phyloP scores from a whole-genome alignment of 1,284 basidiomycete species.

The Pascua sp. region DNA sequence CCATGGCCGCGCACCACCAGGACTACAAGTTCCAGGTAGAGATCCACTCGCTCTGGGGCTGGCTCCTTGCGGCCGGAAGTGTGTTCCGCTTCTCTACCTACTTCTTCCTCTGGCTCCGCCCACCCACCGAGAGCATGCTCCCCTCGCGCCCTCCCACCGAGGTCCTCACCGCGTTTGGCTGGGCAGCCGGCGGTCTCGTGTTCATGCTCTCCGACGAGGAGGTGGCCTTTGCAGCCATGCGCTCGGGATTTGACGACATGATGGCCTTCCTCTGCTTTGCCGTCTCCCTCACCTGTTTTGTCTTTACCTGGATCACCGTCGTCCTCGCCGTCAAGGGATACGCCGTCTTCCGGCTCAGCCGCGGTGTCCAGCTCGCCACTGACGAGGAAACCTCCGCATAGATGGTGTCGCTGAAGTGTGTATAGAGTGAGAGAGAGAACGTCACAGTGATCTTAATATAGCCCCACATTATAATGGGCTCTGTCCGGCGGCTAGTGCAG shows the following conservation, averaged over 20 bases:
- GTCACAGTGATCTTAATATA: too few relatives aligned
- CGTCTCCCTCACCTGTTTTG: slow-evolving; percentile 74
- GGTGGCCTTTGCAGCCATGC: slow-evolving; percentile 85
- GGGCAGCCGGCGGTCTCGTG: slow-evolving; percentile 76
- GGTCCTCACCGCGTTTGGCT: slow-evolving; percentile 79
- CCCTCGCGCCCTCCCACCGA: slow-evolving; percentile 95
- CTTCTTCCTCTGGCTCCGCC: slow-evolving; percentile 84
- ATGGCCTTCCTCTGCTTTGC: slow-evolving; percentile 46
- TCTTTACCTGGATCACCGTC: slow-evolving; percentile 72
- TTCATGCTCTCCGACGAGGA: slow-evolving; percentile 94
- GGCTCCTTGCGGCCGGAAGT: slow-evolving; percentile 73
- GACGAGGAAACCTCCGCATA: slow-evolving; percentile 6
- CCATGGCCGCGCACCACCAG: slow-evolving; percentile 94
- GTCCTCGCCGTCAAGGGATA: slow-evolving; percentile 75
- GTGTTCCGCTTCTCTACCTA: slow-evolving; percentile 65
- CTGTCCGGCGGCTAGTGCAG: too few relatives aligned
- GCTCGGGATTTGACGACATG: slow-evolving; percentile 77
- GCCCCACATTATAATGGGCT: too few relatives aligned
- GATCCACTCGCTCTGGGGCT: slow-evolving; percentile 88
- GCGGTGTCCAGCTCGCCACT: slow-evolving; percentile 11
- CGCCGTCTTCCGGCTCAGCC: slow-evolving; percentile 40
- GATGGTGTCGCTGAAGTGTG: too few relatives aligned
- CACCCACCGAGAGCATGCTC: slow-evolving; percentile 59
- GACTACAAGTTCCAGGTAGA: slow-evolving; percentile 69
- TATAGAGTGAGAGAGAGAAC: too few relatives aligned